Conservation (phyloP, 225 moss, liverwort and hornwort genomes). For the Marchantia paleacea region DNA sequence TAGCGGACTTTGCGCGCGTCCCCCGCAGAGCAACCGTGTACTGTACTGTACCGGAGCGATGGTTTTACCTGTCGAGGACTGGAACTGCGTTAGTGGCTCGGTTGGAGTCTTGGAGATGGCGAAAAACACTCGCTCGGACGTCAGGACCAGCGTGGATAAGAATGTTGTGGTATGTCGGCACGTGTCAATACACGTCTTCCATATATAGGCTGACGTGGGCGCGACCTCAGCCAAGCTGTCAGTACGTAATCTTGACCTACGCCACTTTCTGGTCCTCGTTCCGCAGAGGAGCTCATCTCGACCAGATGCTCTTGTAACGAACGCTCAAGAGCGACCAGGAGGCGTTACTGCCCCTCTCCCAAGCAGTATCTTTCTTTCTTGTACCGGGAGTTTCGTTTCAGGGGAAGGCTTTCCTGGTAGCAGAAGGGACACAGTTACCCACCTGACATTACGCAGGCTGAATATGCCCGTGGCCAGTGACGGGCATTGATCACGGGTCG, state of each 20-base stretch:
- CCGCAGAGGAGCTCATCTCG: too few relatives aligned
- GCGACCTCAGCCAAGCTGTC: not conserved
- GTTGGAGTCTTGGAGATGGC: not conserved
- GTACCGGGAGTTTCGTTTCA: too few relatives aligned
- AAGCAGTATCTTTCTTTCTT: too few relatives aligned
- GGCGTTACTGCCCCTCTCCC: too few relatives aligned
- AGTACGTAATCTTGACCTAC: not conserved
- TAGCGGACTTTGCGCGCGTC: not conserved
- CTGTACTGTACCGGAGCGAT: not conserved
- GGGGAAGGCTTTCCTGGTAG: too few relatives aligned
- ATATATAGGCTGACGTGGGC: not conserved
- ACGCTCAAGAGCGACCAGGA: too few relatives aligned
- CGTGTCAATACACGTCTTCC: not conserved
- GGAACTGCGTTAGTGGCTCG: not conserved
- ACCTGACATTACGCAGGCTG: too few relatives aligned
- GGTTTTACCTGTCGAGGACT: not conserved
- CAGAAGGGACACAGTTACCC: too few relatives aligned
- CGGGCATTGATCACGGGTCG: too few relatives aligned
- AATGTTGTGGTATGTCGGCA: not conserved
- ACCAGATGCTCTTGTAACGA: too few relatives aligned
- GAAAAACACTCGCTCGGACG: not conserved
- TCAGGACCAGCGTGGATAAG: constrained; percentile 4
- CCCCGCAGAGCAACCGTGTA: not conserved
- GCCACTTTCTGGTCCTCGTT: too few relatives aligned
- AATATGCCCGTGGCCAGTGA: too few relatives aligned